These are phyloP conservation scores for Zygoascus meyerae DNA, from an alignment of 1,139 yeast species.

Conservation along the genomic window DNA sequence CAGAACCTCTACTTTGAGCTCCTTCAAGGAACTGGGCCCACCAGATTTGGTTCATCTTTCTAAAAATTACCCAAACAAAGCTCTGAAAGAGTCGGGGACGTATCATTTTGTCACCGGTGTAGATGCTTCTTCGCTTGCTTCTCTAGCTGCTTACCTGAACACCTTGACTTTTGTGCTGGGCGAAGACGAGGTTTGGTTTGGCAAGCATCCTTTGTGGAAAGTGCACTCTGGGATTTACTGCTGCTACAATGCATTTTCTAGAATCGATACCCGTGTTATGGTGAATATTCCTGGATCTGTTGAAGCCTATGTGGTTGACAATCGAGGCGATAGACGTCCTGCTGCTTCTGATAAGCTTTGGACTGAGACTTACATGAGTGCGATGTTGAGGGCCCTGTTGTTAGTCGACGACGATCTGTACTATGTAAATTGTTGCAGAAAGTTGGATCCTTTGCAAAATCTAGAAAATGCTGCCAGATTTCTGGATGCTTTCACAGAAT, in stretches of 20 bases:
- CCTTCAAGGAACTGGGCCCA: conserved; percentile 67
- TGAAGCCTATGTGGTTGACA: conserved; percentile 63
- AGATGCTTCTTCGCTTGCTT: conserved; percentile 53
- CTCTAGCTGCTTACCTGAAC: conserved; percentile 69
- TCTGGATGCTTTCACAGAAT: conserved; percentile 52
- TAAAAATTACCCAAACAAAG: conserved; percentile 38
- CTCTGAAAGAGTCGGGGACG: conserved; percentile 40
- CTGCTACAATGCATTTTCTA: conserved; percentile 62
- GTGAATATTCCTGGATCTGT: conserved; percentile 72
- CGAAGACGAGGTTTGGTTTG: conserved; percentile 60
- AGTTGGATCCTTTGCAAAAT: conserved; percentile 53
- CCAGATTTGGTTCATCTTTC: conserved; percentile 80
- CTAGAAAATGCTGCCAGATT: conserved; percentile 43
- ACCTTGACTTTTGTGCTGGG: conserved; percentile 60
- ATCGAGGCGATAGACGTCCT: conserved; percentile 42
- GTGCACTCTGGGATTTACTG: conserved; percentile 68
- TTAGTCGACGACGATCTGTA: conserved; percentile 65
- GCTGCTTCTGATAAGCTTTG: conserved; percentile 42
- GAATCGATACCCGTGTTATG: conserved; percentile 63
- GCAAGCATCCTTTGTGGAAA: conserved; percentile 71
- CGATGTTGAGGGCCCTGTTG: conserved; percentile 64
- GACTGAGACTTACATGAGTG: conserved; percentile 76
- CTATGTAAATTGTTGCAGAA: conserved; percentile 54
- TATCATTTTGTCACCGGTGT: conserved; percentile 69
- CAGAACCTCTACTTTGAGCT: conserved; percentile 41